Base-by-base conservation (phyloP, 106 monocot genomes). In the Phalaenopsis equestris region DNA sequence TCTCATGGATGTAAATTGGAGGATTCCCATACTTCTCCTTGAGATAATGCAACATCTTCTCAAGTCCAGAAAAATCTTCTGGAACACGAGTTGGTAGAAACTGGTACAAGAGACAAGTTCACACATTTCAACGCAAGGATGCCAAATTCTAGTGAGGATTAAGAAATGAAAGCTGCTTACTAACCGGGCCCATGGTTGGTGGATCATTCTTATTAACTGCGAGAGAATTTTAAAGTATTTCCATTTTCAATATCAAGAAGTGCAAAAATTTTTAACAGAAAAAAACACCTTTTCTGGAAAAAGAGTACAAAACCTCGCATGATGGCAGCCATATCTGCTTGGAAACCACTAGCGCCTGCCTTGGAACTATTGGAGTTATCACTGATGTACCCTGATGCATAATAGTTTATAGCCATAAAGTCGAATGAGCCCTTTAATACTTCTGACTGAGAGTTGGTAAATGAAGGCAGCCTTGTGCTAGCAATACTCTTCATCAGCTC, bases 1-100 rank as follows among this genome's bases (percentile, higher is more conserved):
- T 92, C 80, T 95, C 94, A 73, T 95, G 82, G 19, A 95, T 38
- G 58, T 87, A 95, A 70, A 90, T 83, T 16, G 87, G 90, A 77
- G 84, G 87, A 46, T 89, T 83, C 39, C 81, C 81, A 77, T 92
- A 95, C 9, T 46, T 56, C 24, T 81, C 52, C 56, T 81, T 92
- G 17, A 92, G 10, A 42, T 84, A 84, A 45, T 82, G 67, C 21
- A 92, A 41, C 38, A 90, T 55, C 14, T 86, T 72, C 37, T 77
- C 83, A 65, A 95, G 78, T 4, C 92, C 94, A 9, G 42, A 37
- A 23, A 85, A 86, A 83, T 95, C 90, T 6, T 14, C 23, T 24
- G 16, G 11, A 19, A 38, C 3, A 0, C 5, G 5, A 3, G 12
- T 73, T 58, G 90, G 91, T 17, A 41, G 6, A 17, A 82, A 76